Conservation (phyloP, 306 rosid genomes). For the Spatholobus suberectus region DNA sequence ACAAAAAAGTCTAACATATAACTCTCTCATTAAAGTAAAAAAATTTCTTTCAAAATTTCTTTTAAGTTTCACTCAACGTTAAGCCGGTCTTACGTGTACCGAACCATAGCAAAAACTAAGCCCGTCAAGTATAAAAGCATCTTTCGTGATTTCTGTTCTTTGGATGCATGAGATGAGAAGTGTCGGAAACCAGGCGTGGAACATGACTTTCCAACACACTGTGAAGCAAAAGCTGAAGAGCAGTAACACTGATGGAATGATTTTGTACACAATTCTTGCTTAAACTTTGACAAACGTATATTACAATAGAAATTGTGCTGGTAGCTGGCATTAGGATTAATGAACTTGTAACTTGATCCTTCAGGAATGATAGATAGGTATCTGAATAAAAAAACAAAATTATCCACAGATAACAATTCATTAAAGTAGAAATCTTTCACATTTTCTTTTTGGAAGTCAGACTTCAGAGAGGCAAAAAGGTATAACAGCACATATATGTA, state of each 20-base stretch:
- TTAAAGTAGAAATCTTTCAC: slow-evolving; percentile 13
- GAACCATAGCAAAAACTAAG: slow-evolving; percentile 88
- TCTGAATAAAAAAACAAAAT: slow-evolving; percentile 56
- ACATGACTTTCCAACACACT: slow-evolving; percentile 46
- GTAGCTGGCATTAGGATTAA: slow-evolving; percentile 41
- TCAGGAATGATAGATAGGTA: slow-evolving; percentile 42
- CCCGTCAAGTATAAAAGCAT: slow-evolving; percentile 74
- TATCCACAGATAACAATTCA: slow-evolving; percentile 12
- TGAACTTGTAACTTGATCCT: slow-evolving; percentile 44
- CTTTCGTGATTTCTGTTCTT: slow-evolving; percentile 73
- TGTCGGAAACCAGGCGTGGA: slow-evolving; percentile 51
- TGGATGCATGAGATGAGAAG: slow-evolving; percentile 58
- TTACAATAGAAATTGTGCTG: slow-evolving; percentile 42
- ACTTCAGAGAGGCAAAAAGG: neutral
- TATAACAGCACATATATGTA: neutral
- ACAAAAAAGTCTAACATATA: no score
- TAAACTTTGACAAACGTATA: slow-evolving; percentile 37
- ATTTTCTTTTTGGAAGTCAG: neutral
- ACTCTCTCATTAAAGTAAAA: no score
- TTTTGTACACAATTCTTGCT: slow-evolving; percentile 45
- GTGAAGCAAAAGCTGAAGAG: slow-evolving; percentile 54
- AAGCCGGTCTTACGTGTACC: no score
- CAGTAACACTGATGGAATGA: slow-evolving; percentile 48
- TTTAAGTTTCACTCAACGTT: no score
- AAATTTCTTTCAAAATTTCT: no score